Base-by-base conservation (phyloP, 768 basidiomycete genomes). In the Macrolepiota albuminosa region DNA sequence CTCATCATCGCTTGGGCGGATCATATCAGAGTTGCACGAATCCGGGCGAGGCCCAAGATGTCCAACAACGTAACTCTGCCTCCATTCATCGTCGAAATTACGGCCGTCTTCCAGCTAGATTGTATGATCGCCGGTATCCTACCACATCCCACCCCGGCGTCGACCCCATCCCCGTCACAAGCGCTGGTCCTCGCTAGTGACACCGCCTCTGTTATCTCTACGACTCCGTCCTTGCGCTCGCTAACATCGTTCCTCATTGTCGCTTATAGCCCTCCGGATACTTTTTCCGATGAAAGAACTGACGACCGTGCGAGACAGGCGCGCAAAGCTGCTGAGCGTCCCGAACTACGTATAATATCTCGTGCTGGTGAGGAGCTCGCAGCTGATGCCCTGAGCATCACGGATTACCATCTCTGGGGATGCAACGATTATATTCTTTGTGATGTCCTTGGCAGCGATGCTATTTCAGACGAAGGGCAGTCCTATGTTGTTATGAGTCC, bases 1-100 rank as follows among this genome's bases (percentile, higher is more conserved):
- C 81, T 99, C 2, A 81, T 99, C 42, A 89, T 98, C 51, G 90
- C 86, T 1, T 98, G 95, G 97, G 94, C 95, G 10, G 91, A 95
- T 72, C 80, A 87, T 55, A 90, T 98, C 78, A 96, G 93, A 69
- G 87, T 98, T 29, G 93, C 89, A 6, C 84, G 91, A 13, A 81
- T 96, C 57, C 84, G 88, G 18, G 78, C 84, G 2, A 80, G 88
- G 42, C 79, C 83, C 53, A 78, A 81, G 16, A 72, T 76, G 0
- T 71, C 75, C 18, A 68, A 72, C 33, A 73, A 78, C n/a, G 71
- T 80, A 5, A 68, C 78, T 3, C 69, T 79, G 9, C 80, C 86
- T 0, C 85, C 87, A 9, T 80, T 87, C 58, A 72, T 85, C 42
- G 92, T 93, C 55, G 96, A 98, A 67, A 89, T 98, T 64, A 93